Evolutionary conservation across 371 early-diverging fungal genomes (phyloP), one percentile per base, ranked within the genome.

Genomic region (Conidiobolus incongruus): DNA sequence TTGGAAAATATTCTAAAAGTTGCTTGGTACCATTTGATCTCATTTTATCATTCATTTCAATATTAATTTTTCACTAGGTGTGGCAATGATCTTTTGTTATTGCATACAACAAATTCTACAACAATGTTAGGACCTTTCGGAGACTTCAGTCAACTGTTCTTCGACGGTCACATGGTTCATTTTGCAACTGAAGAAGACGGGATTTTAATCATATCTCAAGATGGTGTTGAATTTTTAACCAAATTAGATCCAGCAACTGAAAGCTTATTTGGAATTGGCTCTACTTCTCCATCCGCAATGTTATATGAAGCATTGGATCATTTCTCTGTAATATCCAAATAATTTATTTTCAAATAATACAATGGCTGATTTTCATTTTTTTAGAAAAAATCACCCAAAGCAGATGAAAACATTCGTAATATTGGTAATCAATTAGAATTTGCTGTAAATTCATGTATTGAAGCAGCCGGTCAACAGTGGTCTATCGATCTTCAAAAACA

Each of bases 81-180:
- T 55, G 93, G 95, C n/a, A 79, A 73, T 15, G 97, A 96, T 52
- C 78, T 90, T 0, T 92, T 89, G 6, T 70, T 86, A 1, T 54
- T 84, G 6, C 81, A 80, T 52, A 85, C 81, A 76, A 79, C 77
- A 22, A 68, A 72, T 45, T 71, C 75, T 44, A 67, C 86, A 2
- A 58, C 86, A 41, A 72, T 96, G 61, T 74, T 93, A 1, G 96
- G 92, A 0, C 96, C 93, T 0, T 85, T 77, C 60, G 92, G 92
- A 12, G 89, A 86, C 49, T 31, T 29, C 29, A 29, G 21, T 35
- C 13, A 4, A 52, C 68, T 72, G 46, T 75, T 79, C 47, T 49
- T 70, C 0, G 77, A 83, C 44, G 90, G 86, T 15, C 74, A 80
- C 13, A 65, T 75, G 1, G 77, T 85, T 19, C 73, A 68, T 44